Evolutionary conservation across 116 monocot species (phyloP), one percentile per base, ranked within the genome.

Genomic region (Zostera marina): DNA sequence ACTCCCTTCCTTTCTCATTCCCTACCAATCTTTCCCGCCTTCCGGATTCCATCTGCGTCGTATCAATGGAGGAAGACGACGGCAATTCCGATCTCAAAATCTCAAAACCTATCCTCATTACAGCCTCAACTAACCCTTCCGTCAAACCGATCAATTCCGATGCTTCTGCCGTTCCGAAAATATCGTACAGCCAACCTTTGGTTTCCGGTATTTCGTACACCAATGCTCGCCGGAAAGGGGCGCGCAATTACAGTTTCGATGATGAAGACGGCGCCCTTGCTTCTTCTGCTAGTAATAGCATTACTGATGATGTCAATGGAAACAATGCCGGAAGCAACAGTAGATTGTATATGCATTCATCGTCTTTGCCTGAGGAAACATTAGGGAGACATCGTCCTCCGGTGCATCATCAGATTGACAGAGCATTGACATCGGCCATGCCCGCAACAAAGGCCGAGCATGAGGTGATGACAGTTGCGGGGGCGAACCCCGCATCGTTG

Each of bases 161-260:
- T 26, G 20, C 52, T n/a, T n/a, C n/a, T 20, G 20, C 13, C 52
- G 19, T 19, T 19, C 9, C 52, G 19, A 52, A n/a, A 21, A 13
- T 53, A 10, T 63, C 61, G 21, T 63, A 56, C 46, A 70, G 69
- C 69, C 69, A 70, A 24, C 69, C 69, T 14, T 39, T 70, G 19
- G 43, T 5, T 4, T 51, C 26, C 26, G 26, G 26, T 26, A 26
- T 26, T 26, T 26, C 26, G 1, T 26, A 38, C 48, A 49, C 41
- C 47, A 44, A 11, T 42, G 38, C 45, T 47, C 41, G 17, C 41
- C 14, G 46, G 11, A 48, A 39, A 38, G 21, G 7, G 8, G 26
- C 13, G 1, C 49, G 49, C 62, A 68, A 60, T 22, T 42, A 68
- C 68, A 46, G 49, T 49, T 19, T 26, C 26, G 26, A 26, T 26